Base-by-base conservation (phyloP, 306 rosid species). In the Canavalia gladiata region DNA sequence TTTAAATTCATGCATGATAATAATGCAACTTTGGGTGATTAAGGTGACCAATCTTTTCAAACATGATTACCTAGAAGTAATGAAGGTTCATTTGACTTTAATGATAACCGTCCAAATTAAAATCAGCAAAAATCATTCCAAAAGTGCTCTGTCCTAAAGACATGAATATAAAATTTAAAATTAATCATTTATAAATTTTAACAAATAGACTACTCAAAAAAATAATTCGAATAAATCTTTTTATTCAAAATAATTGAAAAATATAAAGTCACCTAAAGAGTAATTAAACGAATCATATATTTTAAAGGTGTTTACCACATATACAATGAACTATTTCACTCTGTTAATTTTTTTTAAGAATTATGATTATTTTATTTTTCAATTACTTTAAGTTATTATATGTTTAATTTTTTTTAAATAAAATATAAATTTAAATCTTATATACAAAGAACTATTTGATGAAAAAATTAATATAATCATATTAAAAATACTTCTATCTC, bases 61-160 rank as follows among this genome's bases (percentile, higher is more conserved):
- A 69, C 35, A 58, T 10, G 60, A 56, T 46, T 45, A 55, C 2
- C 0, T 31, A 42, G 9, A 30, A 58, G 49, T 57, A 69, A 76
- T 82, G 33, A 77, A 30, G 35, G 30, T 52, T 47, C 28, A 37
- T 18, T 77, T 83, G 82, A 77, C 79, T 41, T 47, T 5, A 83
- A 46, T 25, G 52, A 5, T 34, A 51, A 70, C 82, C 84, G 80
- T 72, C 52, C 75, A 74, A 75, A 54, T 74, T 8, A 13, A 50
- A 69, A 31, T 30, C 18, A 54, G 28, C 52, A 37, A 5, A 63
- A 77, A 67, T 42, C n/a, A 2, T 37, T 37, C 4, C 41, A 7
- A 47, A 30, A 30, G 7, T 46, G 4, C 8, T 29, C n/a, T 2
- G 5, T 37, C 41, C 33, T 52, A 72, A 33, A 9, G 0, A 37